These are phyloP conservation scores for Tilletia walkeri DNA, from an alignment of 1,284 basidiomycete genomes.

Conservation along the genomic window DNA sequence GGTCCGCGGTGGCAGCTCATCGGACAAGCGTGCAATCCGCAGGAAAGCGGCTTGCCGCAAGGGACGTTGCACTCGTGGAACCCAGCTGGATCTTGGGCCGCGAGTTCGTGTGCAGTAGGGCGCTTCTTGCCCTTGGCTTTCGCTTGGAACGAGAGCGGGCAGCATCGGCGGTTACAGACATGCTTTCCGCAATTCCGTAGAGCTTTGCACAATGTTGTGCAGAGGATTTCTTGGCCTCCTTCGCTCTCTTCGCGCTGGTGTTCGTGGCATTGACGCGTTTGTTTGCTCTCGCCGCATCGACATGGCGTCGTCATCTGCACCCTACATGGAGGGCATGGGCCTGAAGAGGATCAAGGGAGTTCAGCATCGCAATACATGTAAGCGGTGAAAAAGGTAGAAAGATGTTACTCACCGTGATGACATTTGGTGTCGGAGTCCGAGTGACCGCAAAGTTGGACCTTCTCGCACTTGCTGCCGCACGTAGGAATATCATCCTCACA, in stretches of 20 bases:
- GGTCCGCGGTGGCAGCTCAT: constrained; percentile 51
- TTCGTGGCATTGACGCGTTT: constrained; percentile 37
- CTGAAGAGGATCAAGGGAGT: background rate
- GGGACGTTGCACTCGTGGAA: constrained; percentile 45
- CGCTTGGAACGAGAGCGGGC: constrained; percentile 49
- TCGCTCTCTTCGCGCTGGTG: constrained; percentile 33
- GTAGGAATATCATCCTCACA: constrained; percentile 49
- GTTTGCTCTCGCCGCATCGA: constrained; percentile 50
- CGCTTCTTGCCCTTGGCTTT: constrained; percentile 38
- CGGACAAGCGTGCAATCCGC: constrained; percentile 47
- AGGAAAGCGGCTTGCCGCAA: constrained; percentile 46
- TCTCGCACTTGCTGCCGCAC: constrained; percentile 40
- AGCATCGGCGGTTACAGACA: constrained; percentile 45
- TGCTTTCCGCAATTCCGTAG: constrained; percentile 48
- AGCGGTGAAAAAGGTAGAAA: too few relatives aligned
- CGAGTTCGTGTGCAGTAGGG: constrained; percentile 36
- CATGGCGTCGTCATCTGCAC: constrained; percentile 47
- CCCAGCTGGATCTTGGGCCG: constrained; percentile 46
- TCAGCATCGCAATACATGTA: too few relatives aligned
- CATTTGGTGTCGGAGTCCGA: constrained; percentile 35
- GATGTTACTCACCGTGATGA: constrained; percentile 29
- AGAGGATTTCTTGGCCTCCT: constrained; percentile 42
- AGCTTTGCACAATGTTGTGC: constrained; percentile 41
- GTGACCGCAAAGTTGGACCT: constrained; percentile 42
- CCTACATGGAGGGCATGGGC: constrained; percentile 44